These are phyloP conservation scores for Venturia aucupariae DNA, from an alignment of 2,329 filamentous ascomycete genomes.

Conservation along the genomic window DNA sequence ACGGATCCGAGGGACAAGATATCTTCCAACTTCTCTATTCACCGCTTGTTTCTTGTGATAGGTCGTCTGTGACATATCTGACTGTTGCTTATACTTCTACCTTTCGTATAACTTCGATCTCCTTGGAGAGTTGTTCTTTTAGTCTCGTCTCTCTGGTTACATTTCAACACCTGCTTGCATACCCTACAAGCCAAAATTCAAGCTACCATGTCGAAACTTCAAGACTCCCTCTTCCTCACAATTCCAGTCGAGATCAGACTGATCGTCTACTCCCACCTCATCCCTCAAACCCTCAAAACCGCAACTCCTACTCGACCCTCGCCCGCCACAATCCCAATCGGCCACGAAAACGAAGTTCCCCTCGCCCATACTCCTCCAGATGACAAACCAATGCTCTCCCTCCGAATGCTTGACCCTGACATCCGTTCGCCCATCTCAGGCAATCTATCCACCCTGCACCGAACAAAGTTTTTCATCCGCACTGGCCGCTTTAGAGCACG, in stretches of 20 bases:
- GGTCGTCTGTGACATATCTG: too few relatives aligned
- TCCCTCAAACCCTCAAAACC: slow-evolving; percentile 27
- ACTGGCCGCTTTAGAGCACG: slow-evolving; percentile 34
- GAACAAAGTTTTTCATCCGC: slow-evolving; percentile 32
- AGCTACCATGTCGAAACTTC: not conserved
- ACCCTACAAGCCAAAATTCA: not conserved
- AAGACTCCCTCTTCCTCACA: not conserved
- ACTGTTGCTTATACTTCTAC: not conserved
- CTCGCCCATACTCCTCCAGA: not conserved
- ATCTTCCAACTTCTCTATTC: not conserved
- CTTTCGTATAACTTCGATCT: not conserved
- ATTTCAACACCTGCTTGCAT: not conserved
- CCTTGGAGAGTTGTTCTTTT: not conserved
- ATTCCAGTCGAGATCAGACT: slow-evolving; percentile 34
- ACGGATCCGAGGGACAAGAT: not conserved
- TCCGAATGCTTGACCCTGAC: slow-evolving; percentile 21
- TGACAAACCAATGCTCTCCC: slow-evolving; percentile 35
- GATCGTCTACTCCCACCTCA: slow-evolving; percentile 36
- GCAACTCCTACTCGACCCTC: not conserved
- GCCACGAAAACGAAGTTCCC: slow-evolving; percentile 4
- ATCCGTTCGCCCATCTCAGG: slow-evolving; percentile 19
- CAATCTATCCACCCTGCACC: slow-evolving; percentile 24
- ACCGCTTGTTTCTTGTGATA: not conserved
- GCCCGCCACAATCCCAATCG: not conserved
- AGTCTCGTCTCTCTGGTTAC: not conserved